phyloP scores from a whole-genome alignment of 192 early-diverging fungal species.

The Backusella morwellensis region DNA sequence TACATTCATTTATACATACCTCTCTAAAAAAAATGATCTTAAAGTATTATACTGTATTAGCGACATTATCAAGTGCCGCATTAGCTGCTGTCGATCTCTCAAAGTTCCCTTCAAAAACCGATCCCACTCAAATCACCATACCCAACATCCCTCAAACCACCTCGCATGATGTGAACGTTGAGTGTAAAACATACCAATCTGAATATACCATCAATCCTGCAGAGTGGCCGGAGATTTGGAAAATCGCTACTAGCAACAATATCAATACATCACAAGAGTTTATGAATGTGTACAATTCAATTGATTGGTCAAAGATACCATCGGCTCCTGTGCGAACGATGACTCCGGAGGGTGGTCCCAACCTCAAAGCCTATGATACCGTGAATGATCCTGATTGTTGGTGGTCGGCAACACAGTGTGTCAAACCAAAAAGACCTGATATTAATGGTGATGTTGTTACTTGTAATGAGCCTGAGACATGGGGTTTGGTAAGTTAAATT shows the following conservation, averaged over 20 bases:
- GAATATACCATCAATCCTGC: conserved; percentile 11
- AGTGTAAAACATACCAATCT: conserved; percentile 25
- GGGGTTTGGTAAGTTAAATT: conserved; percentile 32
- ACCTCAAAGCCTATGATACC: conserved; percentile 17
- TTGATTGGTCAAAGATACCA: conserved; percentile 42
- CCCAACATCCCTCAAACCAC: conserved; percentile 37
- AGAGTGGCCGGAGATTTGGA: conserved; percentile 33
- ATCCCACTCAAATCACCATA: conserved; percentile 30
- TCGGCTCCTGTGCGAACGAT: conserved; percentile 23
- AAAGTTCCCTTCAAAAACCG: conserved; percentile 12
- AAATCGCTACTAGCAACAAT: conserved; percentile 27
- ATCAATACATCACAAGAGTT: conserved; percentile 42
- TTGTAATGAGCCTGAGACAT: conserved; percentile 39
- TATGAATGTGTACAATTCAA: conserved; percentile 40
- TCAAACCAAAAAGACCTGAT: conserved; percentile 25
- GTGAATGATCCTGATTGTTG: conserved; percentile 34
- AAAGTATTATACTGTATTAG: background rate
- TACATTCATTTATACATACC: background rate
- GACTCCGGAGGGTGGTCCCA: conserved; percentile 28
- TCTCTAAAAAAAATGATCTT: background rate
- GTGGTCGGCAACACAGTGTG: conserved; percentile 47
- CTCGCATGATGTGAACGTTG: conserved; percentile 16
- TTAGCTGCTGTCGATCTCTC: background rate
- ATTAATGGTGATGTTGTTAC: conserved; percentile 38
- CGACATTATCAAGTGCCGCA: background rate